Conservation (phyloP, 495 filamentous ascomycete species). For the Cetradonia linearis region DNA sequence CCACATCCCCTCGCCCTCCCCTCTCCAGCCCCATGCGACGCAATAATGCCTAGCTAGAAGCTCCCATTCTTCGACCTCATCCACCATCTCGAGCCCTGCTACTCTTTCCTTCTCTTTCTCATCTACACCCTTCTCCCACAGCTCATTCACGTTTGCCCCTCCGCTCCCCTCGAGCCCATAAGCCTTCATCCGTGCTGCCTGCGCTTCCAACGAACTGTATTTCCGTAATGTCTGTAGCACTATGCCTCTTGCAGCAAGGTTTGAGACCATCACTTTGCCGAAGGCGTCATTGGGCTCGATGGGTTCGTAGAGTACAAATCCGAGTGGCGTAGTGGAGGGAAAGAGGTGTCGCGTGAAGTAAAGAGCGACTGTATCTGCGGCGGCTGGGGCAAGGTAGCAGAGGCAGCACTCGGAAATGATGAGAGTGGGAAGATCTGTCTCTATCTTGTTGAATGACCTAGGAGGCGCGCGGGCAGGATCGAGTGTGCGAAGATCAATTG, state of each 20-base stretch:
- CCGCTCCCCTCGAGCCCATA: slow-evolving; percentile 45
- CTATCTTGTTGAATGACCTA: slow-evolving; percentile 30
- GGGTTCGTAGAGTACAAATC: slow-evolving; percentile 79
- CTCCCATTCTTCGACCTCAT: slow-evolving; percentile 94
- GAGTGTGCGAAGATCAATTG: slow-evolving; percentile 68
- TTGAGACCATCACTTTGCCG: slow-evolving; percentile 80
- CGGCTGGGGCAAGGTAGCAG: slow-evolving; percentile 61
- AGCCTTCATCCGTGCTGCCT: slow-evolving; percentile 51
- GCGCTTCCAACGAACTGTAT: slow-evolving; percentile 55
- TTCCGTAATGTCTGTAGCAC: slow-evolving; percentile 68
- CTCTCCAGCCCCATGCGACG: slow-evolving; percentile 76
- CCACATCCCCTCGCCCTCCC: slow-evolving; percentile 30
- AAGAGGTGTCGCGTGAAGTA: slow-evolving; percentile 52
- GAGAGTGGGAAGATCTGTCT: slow-evolving; percentile 60
- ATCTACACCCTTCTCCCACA: slow-evolving; percentile 67
- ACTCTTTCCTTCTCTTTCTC: slow-evolving; percentile 72
- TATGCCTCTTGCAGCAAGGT: slow-evolving; percentile 77
- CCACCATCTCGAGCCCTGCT: slow-evolving; percentile 69
- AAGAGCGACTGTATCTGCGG: slow-evolving; percentile 52
- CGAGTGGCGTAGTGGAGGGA: slow-evolving; percentile 37
- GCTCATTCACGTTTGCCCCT: slow-evolving; percentile 58
- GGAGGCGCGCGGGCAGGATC: slow-evolving; percentile 9
- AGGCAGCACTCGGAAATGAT: slow-evolving; percentile 91
- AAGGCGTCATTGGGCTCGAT: slow-evolving; percentile 75
- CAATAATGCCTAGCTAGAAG: slow-evolving; percentile 84